Conservation (phyloP, 768 basidiomycete genomes). For the Psilocybe azurescens region DNA sequence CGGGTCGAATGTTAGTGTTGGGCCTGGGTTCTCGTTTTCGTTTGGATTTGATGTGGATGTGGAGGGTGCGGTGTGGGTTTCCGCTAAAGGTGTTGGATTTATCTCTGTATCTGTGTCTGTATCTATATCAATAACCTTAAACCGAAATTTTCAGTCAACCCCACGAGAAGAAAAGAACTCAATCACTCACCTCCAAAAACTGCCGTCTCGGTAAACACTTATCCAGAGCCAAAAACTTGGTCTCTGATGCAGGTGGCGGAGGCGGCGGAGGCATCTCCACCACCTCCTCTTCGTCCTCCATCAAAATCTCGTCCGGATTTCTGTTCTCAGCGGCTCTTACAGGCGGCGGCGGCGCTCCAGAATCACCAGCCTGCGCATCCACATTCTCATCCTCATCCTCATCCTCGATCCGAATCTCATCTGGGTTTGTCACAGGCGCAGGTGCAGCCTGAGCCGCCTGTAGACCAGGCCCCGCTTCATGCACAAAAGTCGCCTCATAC, state of each 20-base stretch:
- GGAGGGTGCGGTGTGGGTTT: not conserved
- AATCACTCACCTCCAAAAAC: constrained; percentile 73
- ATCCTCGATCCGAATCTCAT: constrained; percentile 54
- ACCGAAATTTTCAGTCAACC: not conserved
- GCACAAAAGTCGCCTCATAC: constrained; percentile 74
- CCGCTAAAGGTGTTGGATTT: constrained; percentile 5
- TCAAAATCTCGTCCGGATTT: constrained; percentile 58
- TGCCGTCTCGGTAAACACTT: constrained; percentile 81
- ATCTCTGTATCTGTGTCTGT: constrained; percentile 7
- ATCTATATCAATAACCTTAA: constrained; percentile 74
- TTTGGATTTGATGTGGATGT: not conserved
- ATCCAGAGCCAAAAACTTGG: constrained; percentile 88
- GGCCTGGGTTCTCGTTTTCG: constrained; percentile 9
- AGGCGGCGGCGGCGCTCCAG: not conserved
- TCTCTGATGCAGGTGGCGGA: constrained; percentile 40
- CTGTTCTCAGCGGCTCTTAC: not conserved
- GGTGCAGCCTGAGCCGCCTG: not conserved
- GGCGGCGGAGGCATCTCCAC: constrained; percentile 38
- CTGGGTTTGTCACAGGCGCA: constrained; percentile 43
- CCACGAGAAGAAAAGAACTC: not conserved
- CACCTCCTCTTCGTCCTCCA: constrained; percentile 53
- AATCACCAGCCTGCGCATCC: not conserved
- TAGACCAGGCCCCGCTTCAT: constrained; percentile 29
- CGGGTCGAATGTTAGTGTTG: constrained; percentile 73
- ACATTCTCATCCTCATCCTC: constrained; percentile 40